phyloP scores from a whole-genome alignment of 2,329 filamentous ascomycete species.

The Arthroderma sp. region DNA sequence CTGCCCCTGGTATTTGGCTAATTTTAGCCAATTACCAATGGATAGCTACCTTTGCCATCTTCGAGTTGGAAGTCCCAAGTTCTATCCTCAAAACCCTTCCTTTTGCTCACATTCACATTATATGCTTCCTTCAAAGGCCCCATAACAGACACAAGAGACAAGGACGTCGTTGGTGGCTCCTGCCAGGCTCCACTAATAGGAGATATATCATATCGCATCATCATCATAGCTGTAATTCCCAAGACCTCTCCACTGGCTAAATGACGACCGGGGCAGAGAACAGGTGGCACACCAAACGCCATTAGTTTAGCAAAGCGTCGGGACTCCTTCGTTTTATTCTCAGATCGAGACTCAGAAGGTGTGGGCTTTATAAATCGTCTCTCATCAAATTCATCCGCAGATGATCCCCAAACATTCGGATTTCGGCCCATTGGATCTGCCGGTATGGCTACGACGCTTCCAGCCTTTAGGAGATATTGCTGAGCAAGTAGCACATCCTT shows the following conservation, averaged over 20 bases:
- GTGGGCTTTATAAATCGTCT: background rate
- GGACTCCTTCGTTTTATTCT: no score
- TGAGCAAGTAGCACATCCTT: background rate
- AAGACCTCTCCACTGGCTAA: slow-evolving; percentile 1
- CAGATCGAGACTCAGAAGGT: no score
- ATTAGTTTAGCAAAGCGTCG: background rate
- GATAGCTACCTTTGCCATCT: background rate
- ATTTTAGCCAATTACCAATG: background rate
- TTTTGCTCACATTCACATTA: background rate
- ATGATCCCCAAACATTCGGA: background rate
- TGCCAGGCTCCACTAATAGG: background rate
- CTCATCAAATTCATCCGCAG: background rate
- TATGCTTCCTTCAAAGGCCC: no score
- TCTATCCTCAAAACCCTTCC: background rate
- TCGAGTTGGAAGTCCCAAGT: background rate
- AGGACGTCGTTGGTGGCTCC: background rate
- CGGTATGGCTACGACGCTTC: background rate
- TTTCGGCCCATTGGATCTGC: background rate
- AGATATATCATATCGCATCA: background rate
- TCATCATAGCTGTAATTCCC: background rate
- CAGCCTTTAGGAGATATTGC: slow-evolving; percentile 1
- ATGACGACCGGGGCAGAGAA: background rate
- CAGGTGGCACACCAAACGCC: background rate
- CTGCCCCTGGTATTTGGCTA: background rate
- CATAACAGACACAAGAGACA: background rate